These are phyloP conservation scores for Microdochium nivale DNA, from an alignment of 2,329 filamentous ascomycete genomes.

Conservation along the genomic window DNA sequence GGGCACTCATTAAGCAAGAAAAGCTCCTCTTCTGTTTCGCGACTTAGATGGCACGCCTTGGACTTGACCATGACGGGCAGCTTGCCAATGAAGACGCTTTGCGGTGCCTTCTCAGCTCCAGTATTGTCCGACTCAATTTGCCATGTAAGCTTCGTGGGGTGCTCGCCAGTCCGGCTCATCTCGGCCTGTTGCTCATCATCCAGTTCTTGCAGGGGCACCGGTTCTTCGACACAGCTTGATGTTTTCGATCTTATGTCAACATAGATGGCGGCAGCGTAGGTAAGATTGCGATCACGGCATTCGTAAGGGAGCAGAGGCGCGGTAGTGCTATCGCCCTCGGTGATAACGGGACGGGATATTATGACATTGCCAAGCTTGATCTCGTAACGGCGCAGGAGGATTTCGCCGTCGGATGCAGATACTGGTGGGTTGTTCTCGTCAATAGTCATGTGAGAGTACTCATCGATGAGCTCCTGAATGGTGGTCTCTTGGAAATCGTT, in stretches of 20 bases:
- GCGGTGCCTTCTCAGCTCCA: constrained; percentile 48
- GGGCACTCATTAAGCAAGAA: constrained; percentile 94
- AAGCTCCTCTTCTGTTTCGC: constrained; percentile 74
- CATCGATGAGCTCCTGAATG: constrained; percentile 88
- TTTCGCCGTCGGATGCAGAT: constrained; percentile 59
- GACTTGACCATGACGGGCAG: constrained; percentile 98
- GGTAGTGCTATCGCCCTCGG: constrained; percentile 84
- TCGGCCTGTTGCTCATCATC: constrained; percentile 55
- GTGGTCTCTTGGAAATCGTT: constrained; percentile 93
- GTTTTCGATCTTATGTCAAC: constrained; percentile 81
- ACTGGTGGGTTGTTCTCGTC: constrained; percentile 80
- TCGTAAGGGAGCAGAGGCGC: constrained; percentile 86
- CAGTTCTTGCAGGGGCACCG: constrained; percentile 57
- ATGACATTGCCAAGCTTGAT: constrained; percentile 89
- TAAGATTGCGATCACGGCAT: constrained; percentile 89
- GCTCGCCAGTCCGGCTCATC: constrained; percentile 43
- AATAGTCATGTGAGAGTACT: constrained; percentile 85
- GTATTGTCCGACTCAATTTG: constrained; percentile 46
- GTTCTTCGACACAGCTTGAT: constrained; percentile 70
- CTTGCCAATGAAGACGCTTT: constrained; percentile 86
- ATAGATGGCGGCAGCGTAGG: constrained; percentile 87
- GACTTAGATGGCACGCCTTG: constrained; percentile 83
- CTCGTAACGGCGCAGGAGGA: constrained; percentile 85
- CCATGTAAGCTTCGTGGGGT: constrained; percentile 50
- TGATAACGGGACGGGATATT: constrained; percentile 82